phyloP scores from a whole-genome alignment of 2,329 filamentous ascomycete species.

The Scytalidium sp. region DNA sequence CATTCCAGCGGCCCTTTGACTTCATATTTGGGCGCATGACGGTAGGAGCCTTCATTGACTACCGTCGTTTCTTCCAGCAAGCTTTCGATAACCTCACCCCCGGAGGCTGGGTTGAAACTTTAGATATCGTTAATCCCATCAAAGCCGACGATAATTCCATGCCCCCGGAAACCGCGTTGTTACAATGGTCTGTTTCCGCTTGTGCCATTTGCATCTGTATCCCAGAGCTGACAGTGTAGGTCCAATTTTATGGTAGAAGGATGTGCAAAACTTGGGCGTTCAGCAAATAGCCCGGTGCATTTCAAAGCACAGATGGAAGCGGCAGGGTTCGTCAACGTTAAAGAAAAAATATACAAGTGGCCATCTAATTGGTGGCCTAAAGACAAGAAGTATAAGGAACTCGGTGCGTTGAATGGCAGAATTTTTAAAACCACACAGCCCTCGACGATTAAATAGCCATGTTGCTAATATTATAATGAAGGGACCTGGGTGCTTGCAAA shows the following conservation, averaged over 20 bases:
- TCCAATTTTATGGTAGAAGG: background rate
- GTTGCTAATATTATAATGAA: background rate
- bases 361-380: conserved; percentile 47
- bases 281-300: conserved; percentile 13
- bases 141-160: conserved; percentile 13
- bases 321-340: conserved; percentile 40
- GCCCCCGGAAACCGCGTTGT: conserved; percentile 8
- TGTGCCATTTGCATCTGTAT: too few species aligned
- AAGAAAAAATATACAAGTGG: conserved; percentile 37
- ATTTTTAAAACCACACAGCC: too few species aligned
- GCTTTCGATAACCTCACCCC: conserved; percentile 5
- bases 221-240: too few species aligned
- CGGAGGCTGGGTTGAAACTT: conserved; percentile 14
- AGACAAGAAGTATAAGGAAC: conserved; percentile 41
- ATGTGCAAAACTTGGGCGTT: conserved; percentile 9
- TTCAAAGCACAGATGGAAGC: conserved; percentile 25
- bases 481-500: conserved; percentile 17
- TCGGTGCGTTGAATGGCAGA: conserved; percentile 37
- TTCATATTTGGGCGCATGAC: conserved; percentile 50
- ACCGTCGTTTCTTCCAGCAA: conserved; percentile 10
- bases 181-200: too few species aligned
- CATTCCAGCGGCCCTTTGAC: conserved; percentile 51
- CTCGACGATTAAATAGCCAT: too few species aligned
- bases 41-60: conserved; percentile 9
- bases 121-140: conserved; percentile 12